These are phyloP conservation scores for Leptographium wingfieldii DNA, from an alignment of 2,329 filamentous ascomycete genomes.

Conservation along the genomic window DNA sequence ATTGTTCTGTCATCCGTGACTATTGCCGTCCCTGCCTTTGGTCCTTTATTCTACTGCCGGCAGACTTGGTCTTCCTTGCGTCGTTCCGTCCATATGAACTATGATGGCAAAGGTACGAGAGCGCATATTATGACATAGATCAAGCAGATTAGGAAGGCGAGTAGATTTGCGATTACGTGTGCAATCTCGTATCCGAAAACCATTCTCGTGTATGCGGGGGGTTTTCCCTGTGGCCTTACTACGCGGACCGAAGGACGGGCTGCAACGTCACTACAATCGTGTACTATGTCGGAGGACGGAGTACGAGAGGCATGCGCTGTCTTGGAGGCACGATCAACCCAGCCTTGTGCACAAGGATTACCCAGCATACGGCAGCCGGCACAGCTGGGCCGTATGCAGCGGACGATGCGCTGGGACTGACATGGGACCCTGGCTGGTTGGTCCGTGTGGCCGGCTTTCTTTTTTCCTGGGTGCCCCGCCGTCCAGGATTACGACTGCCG, in stretches of 20 bases:
- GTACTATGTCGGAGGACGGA: too few relatives aligned
- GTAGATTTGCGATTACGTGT: neutral
- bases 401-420: neutral
- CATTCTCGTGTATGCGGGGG: neutral
- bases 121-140: neutral
- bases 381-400: neutral
- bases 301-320: neutral
- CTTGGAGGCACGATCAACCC: neutral
- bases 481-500: neutral
- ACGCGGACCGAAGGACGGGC: neutral
- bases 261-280: too few relatives aligned
- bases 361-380: neutral
- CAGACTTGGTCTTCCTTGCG: neutral
- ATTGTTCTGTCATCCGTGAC: neutral
- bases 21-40: neutral
- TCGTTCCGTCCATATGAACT: neutral
- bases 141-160: neutral
- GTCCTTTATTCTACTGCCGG: neutral
- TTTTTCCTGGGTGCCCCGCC: neutral
- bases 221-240: neutral
- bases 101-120: neutral
- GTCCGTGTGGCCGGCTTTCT: neutral
- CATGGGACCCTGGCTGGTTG: neutral
- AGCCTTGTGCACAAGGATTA: neutral
- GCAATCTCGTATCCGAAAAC: too few relatives aligned